Percentiles rank a stretch among this genome's conserved stretches.
Evolutionary conservation across 495 filamentous ascomycete genomes (phyloP).

Genomic region (Trichoderma orchidacearum): DNA sequence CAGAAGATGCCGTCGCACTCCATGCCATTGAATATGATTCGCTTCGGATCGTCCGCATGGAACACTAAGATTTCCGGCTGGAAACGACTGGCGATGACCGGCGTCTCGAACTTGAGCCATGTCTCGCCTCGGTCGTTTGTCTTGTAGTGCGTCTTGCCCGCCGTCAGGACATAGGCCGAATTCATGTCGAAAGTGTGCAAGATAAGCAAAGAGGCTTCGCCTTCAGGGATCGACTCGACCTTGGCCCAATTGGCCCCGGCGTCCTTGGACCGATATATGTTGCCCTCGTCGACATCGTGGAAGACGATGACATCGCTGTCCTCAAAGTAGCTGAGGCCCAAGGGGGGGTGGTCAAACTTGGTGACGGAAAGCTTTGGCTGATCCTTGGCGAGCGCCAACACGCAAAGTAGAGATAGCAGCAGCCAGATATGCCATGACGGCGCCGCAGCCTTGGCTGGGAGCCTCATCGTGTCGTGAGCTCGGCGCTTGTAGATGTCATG

Average conservation of each 20-base stretch:
- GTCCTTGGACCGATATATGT: constrained; percentile 59
- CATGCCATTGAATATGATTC: constrained; percentile 68
- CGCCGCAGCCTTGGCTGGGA: constrained; percentile 2
- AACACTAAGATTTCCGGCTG: constrained; percentile 47
- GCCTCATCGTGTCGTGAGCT: constrained; percentile 2
- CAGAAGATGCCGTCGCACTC: constrained; percentile 46
- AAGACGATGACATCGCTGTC: constrained; percentile 67
- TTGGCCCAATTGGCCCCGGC: constrained; percentile 62
- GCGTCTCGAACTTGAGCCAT: constrained; percentile 60
- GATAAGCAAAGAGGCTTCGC: constrained; percentile 42
- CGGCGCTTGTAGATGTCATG: not conserved
- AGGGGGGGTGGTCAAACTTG: constrained; percentile 46
- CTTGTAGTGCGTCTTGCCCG: constrained; percentile 54
- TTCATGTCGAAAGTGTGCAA: constrained; percentile 67
- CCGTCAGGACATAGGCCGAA: constrained; percentile 64
- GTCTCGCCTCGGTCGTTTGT: constrained; percentile 67
- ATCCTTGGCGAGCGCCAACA: constrained; percentile 28
- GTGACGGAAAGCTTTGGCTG: constrained; percentile 30
- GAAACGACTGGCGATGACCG: constrained; percentile 27
- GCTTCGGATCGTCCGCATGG: constrained; percentile 66
- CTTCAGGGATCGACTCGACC: constrained; percentile 48
- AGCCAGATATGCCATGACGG: constrained; percentile 5
- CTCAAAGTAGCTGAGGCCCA: constrained; percentile 68
- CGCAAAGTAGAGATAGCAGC: constrained; percentile 5
- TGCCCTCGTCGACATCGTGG: constrained; percentile 37